Percentiles rank a stretch among this genome's conserved stretches.
Conservation (phyloP, 495 filamentous ascomycete genomes). For the Oidiodendron maius region DNA sequence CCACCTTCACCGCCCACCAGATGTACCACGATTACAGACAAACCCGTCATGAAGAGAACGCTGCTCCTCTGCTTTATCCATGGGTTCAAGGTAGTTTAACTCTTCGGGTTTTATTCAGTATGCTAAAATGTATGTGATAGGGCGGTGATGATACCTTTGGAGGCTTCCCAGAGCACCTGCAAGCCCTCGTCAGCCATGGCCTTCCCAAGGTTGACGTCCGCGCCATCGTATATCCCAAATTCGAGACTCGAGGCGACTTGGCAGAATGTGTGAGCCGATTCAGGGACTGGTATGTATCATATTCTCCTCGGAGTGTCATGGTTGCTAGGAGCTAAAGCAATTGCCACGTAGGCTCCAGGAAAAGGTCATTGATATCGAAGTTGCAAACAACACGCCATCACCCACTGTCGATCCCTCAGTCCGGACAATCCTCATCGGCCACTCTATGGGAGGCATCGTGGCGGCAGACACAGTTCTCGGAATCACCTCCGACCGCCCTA, state of each 20-base stretch:
- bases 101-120: background rate
- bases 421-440: conserved; percentile 76
- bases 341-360: conserved; percentile 58
- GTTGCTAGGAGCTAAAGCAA: conserved; percentile 2
- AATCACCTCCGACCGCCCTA: conserved; percentile 29
- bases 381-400: conserved; percentile 70
- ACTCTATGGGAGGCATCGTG: conserved; percentile 97
- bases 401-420: conserved; percentile 89
- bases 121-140: conserved; percentile 33
- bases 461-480: conserved; percentile 77
- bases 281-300: conserved; percentile 66
- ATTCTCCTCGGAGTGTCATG: background rate
- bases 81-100: conserved; percentile 67
- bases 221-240: conserved; percentile 77
- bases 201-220: conserved; percentile 69
- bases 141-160: conserved; percentile 87
- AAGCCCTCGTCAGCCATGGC: conserved; percentile 57
- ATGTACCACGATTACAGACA: background rate
- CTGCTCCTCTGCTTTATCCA: conserved; percentile 91
- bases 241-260: conserved; percentile 86
- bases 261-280: conserved; percentile 73
- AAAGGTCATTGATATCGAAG: conserved; percentile 91
- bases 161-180: conserved; percentile 68
- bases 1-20: background rate
- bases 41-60: conserved; percentile 72